Conservation (phyloP, 2,329 filamentous ascomycete species). For the Pleoardoris graminearum region DNA sequence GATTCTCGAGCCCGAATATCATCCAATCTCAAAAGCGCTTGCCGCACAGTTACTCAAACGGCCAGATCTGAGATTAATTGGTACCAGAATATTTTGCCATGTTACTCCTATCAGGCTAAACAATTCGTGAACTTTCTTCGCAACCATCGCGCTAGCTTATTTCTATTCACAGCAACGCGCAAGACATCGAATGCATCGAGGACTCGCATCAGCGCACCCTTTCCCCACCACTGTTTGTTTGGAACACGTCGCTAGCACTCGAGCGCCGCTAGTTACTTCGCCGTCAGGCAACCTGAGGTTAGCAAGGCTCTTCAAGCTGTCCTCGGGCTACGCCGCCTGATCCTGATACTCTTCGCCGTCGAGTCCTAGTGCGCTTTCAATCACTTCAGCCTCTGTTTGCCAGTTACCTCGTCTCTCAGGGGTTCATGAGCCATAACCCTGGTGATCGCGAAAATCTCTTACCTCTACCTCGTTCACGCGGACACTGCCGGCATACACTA, state of each 20-base stretch:
- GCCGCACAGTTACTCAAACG: too few relatives aligned
- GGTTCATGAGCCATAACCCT: neutral
- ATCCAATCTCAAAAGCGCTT: too few relatives aligned
- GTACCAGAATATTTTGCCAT: too few relatives aligned
- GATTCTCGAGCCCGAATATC: too few relatives aligned
- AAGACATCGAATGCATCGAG: neutral
- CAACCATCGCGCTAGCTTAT: too few relatives aligned
- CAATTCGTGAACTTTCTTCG: too few relatives aligned
- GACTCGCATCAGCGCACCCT: neutral
- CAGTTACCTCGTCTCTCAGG: neutral
- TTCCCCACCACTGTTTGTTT: too few relatives aligned
- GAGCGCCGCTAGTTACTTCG: neutral
- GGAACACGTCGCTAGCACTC: neutral
- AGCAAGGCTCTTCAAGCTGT: neutral
- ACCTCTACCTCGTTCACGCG: neutral
- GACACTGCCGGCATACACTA: neutral
- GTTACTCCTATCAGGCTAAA: too few relatives aligned
- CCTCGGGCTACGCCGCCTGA: neutral
- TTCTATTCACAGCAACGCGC: neutral
- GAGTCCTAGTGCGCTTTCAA: neutral
- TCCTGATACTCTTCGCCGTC: neutral
- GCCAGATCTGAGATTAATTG: too few relatives aligned
- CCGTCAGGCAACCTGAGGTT: neutral
- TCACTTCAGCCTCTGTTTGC: neutral
- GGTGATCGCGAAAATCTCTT: neutral